Conservation (phyloP, 495 filamentous ascomycete genomes). For the Tetracladium setigerum region DNA sequence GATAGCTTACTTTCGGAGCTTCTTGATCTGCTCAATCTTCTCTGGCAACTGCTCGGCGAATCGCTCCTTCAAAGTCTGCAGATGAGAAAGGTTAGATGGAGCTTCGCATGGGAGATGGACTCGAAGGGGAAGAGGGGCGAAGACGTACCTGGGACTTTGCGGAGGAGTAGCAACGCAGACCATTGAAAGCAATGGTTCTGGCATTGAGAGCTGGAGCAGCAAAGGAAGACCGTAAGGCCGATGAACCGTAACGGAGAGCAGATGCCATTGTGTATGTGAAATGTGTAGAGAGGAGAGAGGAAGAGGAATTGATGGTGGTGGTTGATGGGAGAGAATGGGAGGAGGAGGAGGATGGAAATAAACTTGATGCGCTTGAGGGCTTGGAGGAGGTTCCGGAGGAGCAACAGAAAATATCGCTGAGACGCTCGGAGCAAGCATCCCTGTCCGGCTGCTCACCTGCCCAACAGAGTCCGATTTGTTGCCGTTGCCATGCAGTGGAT, state of each 20-base stretch:
- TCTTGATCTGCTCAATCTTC: slow-evolving; percentile 99
- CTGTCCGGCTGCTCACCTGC: too few relatives aligned
- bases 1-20: slow-evolving; percentile 70
- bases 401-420: neutral
- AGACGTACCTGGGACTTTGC: slow-evolving; percentile 74
- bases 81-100: slow-evolving; percentile 13
- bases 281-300: slow-evolving; percentile 21
- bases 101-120: neutral
- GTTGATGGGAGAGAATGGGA: slow-evolving; percentile 18
- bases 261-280: slow-evolving; percentile 58
- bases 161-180: slow-evolving; percentile 74
- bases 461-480: too few relatives aligned
- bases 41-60: slow-evolving; percentile 92
- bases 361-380: neutral
- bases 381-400: neutral
- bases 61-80: slow-evolving; percentile 92
- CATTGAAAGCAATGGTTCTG: slow-evolving; percentile 68
- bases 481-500: too few relatives aligned
- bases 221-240: slow-evolving; percentile 67
- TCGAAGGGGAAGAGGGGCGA: neutral
- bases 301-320: slow-evolving; percentile 22
- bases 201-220: slow-evolving; percentile 45
- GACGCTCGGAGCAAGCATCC: too few relatives aligned
- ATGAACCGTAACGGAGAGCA: slow-evolving; percentile 65
- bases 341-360: slow-evolving; percentile 15